Percentiles rank a stretch among this genome's conserved stretches.
These are phyloP conservation scores for Penicillium sp. DNA, from an alignment of 2,329 filamentous ascomycete genomes.

Conservation along the genomic window DNA sequence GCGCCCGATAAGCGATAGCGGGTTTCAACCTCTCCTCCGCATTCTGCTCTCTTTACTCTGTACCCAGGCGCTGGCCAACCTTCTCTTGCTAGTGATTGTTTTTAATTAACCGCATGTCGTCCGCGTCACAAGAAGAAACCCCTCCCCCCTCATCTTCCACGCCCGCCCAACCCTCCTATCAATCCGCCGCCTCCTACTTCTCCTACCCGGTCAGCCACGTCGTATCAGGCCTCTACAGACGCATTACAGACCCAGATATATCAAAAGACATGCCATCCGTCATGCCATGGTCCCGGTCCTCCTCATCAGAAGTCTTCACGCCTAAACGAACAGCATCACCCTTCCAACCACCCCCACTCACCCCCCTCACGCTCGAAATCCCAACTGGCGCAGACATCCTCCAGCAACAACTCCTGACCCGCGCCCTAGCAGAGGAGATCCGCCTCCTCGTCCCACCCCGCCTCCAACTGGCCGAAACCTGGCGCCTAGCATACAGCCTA, in stretches of 20 bases:
- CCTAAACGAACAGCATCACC: constrained; percentile 68
- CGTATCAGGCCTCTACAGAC: constrained; percentile 67
- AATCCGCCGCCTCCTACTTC: constrained; percentile 50
- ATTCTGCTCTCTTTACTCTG: not conserved
- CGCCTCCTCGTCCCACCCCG: constrained; percentile 83
- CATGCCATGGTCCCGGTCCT: constrained; percentile 43
- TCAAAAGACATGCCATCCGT: constrained; percentile 20
- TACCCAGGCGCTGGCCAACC: not conserved
- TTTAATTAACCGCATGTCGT: constrained; percentile 27
- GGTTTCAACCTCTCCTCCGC: constrained; percentile 11
- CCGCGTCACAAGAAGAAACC: constrained; percentile 18
- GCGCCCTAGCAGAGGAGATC: constrained; percentile 85
- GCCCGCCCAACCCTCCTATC: constrained; percentile 25
- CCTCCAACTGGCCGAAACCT: constrained; percentile 82
- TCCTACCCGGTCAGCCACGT: constrained; percentile 55
- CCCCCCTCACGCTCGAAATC: constrained; percentile 67
- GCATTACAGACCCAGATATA: constrained; percentile 54
- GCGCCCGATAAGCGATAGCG: constrained; percentile 25
- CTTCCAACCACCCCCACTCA: constrained; percentile 85
- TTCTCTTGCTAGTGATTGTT: constrained; percentile 5
- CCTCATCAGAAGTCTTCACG: constrained; percentile 40
- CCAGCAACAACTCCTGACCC: constrained; percentile 65
- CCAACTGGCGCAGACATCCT: constrained; percentile 57
- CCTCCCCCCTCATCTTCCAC: constrained; percentile 21
- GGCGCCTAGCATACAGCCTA: constrained; percentile 84